Evolutionary conservation across 2,329 filamentous ascomycete genomes (phyloP).

Genomic region (Plenodomus biglobosus): DNA sequence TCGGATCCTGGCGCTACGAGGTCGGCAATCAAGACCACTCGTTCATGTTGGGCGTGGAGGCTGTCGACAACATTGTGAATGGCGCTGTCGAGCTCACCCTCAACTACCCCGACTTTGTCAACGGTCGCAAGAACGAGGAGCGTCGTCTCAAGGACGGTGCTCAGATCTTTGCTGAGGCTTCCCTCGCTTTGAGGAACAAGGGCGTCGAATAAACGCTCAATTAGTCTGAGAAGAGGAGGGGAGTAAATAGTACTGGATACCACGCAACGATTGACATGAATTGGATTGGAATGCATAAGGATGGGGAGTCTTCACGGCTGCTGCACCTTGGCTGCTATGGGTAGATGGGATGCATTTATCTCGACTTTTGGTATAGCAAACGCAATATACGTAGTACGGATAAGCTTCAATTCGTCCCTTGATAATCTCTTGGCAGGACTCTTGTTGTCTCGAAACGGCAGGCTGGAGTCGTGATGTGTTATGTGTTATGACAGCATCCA

Average conservation of each 20-base stretch:
- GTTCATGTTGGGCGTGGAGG: conserved; percentile 96
- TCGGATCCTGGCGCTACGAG: conserved; percentile 98
- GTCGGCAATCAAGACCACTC: conserved; percentile 96
- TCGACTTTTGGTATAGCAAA: neutral
- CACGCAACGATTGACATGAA: neutral
- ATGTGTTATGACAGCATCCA: too few relatives aligned
- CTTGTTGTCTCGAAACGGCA: too few relatives aligned
- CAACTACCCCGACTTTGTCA: conserved; percentile 97
- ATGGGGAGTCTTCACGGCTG: neutral
- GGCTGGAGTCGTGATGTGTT: too few relatives aligned
- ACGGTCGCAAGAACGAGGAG: conserved; percentile 69
- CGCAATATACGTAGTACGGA: neutral
- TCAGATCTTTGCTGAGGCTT: conserved; percentile 56
- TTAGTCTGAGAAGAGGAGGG: conserved; percentile 3
- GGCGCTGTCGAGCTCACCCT: conserved; percentile 88
- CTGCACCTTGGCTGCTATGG: neutral
- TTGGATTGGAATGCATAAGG: neutral
- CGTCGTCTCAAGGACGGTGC: conserved; percentile 63
- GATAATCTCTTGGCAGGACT: too few relatives aligned
- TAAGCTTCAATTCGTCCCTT: too few relatives aligned
- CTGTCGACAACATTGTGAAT: conserved; percentile 85
- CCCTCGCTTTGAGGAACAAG: conserved; percentile 32
- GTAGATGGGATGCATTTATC: conserved; percentile 1
- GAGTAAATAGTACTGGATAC: conserved; percentile 4
- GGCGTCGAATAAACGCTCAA: conserved; percentile 16